Evolutionary conservation across 257 asterid species (phyloP).

Genomic region (Fraxinus excelsior): DNA sequence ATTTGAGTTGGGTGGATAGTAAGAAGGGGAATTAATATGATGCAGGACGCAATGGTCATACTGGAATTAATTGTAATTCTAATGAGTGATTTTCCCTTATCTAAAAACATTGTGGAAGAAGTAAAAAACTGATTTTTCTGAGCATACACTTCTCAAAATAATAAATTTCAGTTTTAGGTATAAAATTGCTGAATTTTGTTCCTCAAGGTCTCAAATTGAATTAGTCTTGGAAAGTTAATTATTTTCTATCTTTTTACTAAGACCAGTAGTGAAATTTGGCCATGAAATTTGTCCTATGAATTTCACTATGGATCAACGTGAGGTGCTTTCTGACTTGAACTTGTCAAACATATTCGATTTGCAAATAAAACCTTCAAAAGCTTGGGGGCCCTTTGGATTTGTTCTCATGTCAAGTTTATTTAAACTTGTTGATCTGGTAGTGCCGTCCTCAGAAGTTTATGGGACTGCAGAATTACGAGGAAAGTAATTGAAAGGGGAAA

Average conservation of each 20-base stretch:
- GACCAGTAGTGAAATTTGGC: neutral
- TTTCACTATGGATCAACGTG: neutral
- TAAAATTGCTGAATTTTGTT: neutral
- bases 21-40: neutral
- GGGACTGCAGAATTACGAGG: neutral
- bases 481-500: neutral
- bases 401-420: neutral
- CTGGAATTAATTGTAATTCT: slow-evolving; percentile 6
- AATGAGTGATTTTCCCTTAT: neutral
- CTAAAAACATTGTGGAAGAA: neutral
- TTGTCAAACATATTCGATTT: neutral
- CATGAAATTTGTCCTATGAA: neutral
- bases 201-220: neutral
- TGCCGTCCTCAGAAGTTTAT: neutral
- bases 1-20: neutral
- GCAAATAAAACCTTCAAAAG: neutral
- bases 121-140: neutral
- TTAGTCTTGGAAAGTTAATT: neutral
- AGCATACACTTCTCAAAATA: neutral
- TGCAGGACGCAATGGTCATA: neutral
- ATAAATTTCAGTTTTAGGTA: neutral
- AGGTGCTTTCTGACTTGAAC: neutral
- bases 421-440: neutral
- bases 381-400: neutral
- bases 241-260: neutral